Evolutionary conservation across 1,139 yeast genomes (phyloP).

Genomic region (Kodamaea anthophila): DNA sequence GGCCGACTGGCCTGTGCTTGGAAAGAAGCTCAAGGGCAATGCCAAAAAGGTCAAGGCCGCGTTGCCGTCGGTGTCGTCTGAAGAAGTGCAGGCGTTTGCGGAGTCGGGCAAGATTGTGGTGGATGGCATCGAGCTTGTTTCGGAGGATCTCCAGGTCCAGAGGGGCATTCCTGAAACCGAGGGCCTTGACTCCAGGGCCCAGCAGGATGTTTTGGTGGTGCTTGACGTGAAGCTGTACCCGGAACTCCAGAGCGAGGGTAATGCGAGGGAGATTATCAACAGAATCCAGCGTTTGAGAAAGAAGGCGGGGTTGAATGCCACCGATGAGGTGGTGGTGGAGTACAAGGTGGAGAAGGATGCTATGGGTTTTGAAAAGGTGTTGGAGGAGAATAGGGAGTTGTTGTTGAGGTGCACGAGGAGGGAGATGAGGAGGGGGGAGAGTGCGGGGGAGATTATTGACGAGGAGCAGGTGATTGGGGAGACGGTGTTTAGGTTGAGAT

Average conservation of each 20-base stretch:
- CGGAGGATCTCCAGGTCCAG: constrained; percentile 84
- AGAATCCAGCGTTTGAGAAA: constrained; percentile 97
- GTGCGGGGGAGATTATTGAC: constrained; percentile 54
- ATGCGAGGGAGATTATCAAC: constrained; percentile 93
- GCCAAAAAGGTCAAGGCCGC: constrained; percentile 93
- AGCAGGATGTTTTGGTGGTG: constrained; percentile 81
- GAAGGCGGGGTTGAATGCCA: constrained; percentile 90
- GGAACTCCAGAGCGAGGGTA: constrained; percentile 87
- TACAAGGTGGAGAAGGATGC: constrained; percentile 68
- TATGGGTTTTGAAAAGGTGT: constrained; percentile 58
- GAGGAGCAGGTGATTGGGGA: constrained; percentile 91
- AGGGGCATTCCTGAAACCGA: constrained; percentile 72
- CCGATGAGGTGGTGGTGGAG: constrained; percentile 90
- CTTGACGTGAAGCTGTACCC: constrained; percentile 85
- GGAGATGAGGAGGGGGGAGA: constrained; percentile 41
- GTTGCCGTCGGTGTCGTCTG: constrained; percentile 73
- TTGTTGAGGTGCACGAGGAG: constrained; percentile 73
- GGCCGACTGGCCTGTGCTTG: constrained; percentile 98
- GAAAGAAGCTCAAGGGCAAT: constrained; percentile 93
- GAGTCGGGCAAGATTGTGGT: constrained; percentile 70
- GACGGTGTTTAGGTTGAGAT: constrained; percentile 72
- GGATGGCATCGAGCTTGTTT: constrained; percentile 81
- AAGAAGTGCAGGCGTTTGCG: constrained; percentile 73
- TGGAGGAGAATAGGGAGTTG: constrained; percentile 59
- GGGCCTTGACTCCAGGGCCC: constrained; percentile 84